Percentiles rank a stretch among this genome's conserved stretches.
These are phyloP conservation scores for Myxozyma geophila DNA, from an alignment of 805 yeast genomes.

Conservation along the genomic window DNA sequence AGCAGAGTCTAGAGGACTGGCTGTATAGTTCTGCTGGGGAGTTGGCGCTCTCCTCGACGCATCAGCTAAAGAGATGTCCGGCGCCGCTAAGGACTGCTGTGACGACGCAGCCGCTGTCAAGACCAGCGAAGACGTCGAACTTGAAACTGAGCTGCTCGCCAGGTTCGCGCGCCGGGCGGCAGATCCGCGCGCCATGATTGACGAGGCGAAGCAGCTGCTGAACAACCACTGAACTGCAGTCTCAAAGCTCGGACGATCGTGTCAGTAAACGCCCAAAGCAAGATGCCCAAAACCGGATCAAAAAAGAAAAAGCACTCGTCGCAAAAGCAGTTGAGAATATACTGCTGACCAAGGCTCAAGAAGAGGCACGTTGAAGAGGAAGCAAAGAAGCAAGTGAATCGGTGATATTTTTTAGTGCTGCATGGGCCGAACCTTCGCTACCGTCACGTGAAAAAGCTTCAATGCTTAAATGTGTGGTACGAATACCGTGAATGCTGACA, in stretches of 20 bases:
- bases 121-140: slow-evolving; percentile 30
- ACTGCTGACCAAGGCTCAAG: not conserved
- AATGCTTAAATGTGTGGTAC: not conserved
- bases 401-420: slow-evolving; percentile 17
- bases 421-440: slow-evolving; percentile 12
- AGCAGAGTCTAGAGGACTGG: slow-evolving; percentile 1
- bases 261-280: not conserved
- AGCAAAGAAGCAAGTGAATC: not conserved
- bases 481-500: not conserved
- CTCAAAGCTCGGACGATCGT: not conserved
- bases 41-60: not conserved
- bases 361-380: not conserved
- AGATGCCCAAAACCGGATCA: not conserved
- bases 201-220: not conserved
- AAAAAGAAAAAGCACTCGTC: not conserved
- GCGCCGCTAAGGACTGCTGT: not conserved
- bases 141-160: slow-evolving; percentile 20
- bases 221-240: not conserved
- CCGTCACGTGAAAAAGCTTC: not conserved
- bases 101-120: slow-evolving; percentile 4
- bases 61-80: not conserved
- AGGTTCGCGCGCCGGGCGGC: slow-evolving; percentile 27
- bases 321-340: not conserved
- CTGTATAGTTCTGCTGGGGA: slow-evolving; percentile 2
- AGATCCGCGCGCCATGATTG: slow-evolving; percentile 33